phyloP scores from a whole-genome alignment of 164 flowering plant genomes.

The Magnolia changhungtana region DNA sequence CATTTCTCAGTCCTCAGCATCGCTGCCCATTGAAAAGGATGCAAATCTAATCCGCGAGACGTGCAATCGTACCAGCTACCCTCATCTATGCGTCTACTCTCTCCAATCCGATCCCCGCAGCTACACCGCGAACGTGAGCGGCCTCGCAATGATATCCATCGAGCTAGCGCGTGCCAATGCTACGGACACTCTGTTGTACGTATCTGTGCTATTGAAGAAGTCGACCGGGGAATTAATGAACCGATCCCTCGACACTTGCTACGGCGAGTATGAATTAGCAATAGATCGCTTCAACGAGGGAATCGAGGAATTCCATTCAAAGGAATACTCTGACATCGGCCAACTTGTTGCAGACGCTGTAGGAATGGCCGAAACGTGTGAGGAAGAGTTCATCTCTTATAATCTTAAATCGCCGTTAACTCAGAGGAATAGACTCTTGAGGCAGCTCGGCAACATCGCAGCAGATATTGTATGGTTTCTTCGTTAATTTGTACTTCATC shows the following conservation, averaged over 20 bases:
- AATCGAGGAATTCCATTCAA: constrained; percentile 16
- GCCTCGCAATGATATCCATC: not conserved
- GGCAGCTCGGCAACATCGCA: too few species aligned
- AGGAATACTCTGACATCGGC: constrained; percentile 13
- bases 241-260: constrained; percentile 30
- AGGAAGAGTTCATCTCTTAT: constrained; percentile 28
- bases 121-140: not conserved
- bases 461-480: too few species aligned
- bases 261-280: constrained; percentile 31
- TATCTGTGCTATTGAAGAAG: constrained; percentile 13
- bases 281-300: constrained; percentile 18
- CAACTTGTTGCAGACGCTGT: constrained; percentile 29
- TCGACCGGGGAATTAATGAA: constrained; percentile 5
- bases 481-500: too few species aligned
- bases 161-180: constrained; percentile 24
- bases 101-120: not conserved
- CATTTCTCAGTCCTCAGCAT: too few species aligned
- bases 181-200: constrained; percentile 20
- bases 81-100: not conserved
- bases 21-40: not conserved
- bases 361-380: constrained; percentile 31
- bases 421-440: constrained; percentile 16
- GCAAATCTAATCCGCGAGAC: not conserved
- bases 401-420: constrained; percentile 26
- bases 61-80: not conserved